These are phyloP conservation scores for Kandelia obovata DNA, from an alignment of 345 rosid species.

Conservation along the genomic window DNA sequence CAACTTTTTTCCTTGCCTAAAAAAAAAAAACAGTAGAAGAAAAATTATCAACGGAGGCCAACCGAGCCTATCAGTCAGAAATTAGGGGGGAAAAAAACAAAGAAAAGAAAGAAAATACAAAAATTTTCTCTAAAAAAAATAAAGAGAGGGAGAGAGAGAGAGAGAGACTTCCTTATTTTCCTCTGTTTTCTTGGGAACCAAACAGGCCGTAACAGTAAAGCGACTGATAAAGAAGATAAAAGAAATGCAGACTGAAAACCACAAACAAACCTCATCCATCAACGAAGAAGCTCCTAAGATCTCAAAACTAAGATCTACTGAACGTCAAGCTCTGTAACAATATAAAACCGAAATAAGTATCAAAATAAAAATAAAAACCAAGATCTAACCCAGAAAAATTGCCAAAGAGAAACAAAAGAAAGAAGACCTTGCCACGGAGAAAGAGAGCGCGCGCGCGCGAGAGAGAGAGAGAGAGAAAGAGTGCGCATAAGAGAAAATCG, in stretches of 20 bases:
- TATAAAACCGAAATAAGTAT: not conserved
- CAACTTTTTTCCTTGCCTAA: not conserved
- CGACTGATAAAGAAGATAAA: not conserved
- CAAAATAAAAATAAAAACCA: slow-evolving; percentile 5
- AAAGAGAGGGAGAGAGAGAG: not conserved
- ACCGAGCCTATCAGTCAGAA: not conserved
- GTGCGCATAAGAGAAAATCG: slow-evolving; percentile 23
- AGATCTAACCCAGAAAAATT: slow-evolving; percentile 2
- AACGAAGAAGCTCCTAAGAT: slow-evolving; percentile 12
- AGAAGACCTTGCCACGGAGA: slow-evolving; percentile 8
- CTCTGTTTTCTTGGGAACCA: slow-evolving; percentile 30
- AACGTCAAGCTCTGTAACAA: not conserved
- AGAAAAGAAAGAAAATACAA: not conserved
- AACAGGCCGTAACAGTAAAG: slow-evolving; percentile 13
- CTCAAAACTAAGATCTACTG: slow-evolving; percentile 31
- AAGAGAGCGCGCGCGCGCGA: not conserved
- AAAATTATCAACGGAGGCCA: no score
- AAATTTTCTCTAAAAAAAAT: not conserved
- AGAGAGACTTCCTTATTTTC: not conserved
- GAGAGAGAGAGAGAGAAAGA: slow-evolving; percentile 6
- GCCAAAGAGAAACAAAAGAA: not conserved
- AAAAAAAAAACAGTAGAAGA: not conserved
- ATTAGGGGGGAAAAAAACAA: not conserved
- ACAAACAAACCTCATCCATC: slow-evolving; percentile 35
- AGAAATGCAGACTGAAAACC: not conserved